These are phyloP conservation scores for Coniochaeta ligniaria DNA, from an alignment of 2,329 filamentous ascomycete genomes.

Conservation along the genomic window DNA sequence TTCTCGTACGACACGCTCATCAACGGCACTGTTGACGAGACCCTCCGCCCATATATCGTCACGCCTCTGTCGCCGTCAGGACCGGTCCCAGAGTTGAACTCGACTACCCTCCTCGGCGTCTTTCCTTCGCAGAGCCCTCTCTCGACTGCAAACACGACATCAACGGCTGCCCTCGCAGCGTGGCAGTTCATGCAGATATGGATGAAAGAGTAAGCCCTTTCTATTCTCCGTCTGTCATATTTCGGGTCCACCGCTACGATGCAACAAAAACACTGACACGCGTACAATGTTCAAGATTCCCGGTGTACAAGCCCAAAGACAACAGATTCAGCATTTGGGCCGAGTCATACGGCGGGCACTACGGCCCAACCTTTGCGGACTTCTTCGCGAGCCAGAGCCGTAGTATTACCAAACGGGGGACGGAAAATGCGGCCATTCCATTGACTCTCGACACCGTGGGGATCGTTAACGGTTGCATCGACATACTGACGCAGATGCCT, in stretches of 20 bases:
- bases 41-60: constrained; percentile 4
- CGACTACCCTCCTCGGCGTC: constrained; percentile 6
- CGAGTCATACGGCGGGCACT: constrained; percentile 51
- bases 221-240: background rate
- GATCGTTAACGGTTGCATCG: constrained; percentile 51
- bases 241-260: background rate
- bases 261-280: constrained; percentile 15
- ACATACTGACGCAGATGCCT: constrained; percentile 34
- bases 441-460: constrained; percentile 46
- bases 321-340: constrained; percentile 49
- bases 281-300: constrained; percentile 50
- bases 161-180: constrained; percentile 7
- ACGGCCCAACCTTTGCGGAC: constrained; percentile 47
- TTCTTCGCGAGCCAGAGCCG: constrained; percentile 52
- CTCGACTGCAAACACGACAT: constrained; percentile 8
- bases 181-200: constrained; percentile 16
- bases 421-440: constrained; percentile 20
- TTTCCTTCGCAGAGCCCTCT: constrained; percentile 10
- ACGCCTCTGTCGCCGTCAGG: constrained; percentile 3
- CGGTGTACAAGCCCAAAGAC: constrained; percentile 40
- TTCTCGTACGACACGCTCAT: constrained; percentile 20
- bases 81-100: constrained; percentile 7
- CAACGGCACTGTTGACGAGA: constrained; percentile 16
- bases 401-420: constrained; percentile 32
- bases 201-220: constrained; percentile 6